Conservation (phyloP, 2,329 filamentous ascomycete genomes). For the Talaromyces funiculosus region DNA sequence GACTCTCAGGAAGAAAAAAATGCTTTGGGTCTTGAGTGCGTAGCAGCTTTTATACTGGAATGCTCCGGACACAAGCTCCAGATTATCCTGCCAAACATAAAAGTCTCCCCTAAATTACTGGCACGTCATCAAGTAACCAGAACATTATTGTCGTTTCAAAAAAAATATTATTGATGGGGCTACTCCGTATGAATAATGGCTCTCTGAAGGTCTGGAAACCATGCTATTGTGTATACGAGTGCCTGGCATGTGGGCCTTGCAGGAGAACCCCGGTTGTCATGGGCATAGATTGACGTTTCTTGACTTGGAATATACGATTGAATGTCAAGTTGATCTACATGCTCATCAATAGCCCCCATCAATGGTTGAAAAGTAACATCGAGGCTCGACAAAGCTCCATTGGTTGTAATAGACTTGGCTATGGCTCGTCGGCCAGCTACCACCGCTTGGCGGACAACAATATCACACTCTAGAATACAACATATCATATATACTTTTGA, state of each 20-base stretch:
- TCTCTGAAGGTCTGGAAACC: not conserved
- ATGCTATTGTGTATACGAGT: not conserved
- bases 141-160: not conserved
- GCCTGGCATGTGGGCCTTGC: not conserved
- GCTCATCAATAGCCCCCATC: not conserved
- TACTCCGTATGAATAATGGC: not conserved
- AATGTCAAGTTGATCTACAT: not conserved
- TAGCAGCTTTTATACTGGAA: conserved; percentile 1
- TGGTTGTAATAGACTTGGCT: not conserved
- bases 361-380: not conserved
- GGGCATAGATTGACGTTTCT: not conserved
- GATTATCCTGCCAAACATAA: not conserved
- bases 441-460: not conserved
- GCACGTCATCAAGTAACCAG: not conserved
- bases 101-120: not conserved
- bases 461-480: not conserved
- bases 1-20: no score
- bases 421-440: not conserved
- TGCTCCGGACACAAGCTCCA: not conserved
- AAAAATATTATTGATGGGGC: no score
- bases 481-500: not conserved
- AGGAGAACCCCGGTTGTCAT: not conserved
- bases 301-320: not conserved
- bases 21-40: not conserved
- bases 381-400: not conserved